Base-by-base conservation (phyloP, 2,329 filamentous ascomycete species). In the Stachybotrys chlorohalonatus region DNA sequence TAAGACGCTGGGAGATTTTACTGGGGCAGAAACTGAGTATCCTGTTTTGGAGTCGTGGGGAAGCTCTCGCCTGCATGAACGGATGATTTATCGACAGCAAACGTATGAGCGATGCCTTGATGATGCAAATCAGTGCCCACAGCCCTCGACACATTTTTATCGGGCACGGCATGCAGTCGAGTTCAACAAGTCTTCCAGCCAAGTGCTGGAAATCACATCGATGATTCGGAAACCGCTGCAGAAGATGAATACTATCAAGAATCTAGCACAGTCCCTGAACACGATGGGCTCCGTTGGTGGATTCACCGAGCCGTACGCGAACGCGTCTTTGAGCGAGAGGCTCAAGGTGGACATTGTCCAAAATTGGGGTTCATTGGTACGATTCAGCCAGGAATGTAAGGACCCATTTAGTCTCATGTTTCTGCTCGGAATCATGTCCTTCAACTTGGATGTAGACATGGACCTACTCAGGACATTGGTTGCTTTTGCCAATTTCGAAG, bases 401-500 rank as follows among this genome's bases (percentile, higher is more conserved):
- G 53, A 59, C 36, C 55, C 52, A 6, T 61, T 62, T 42, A 54
- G 54, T 47, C 54, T 64, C 31, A 63, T 64, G 62, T 64, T 59
- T 15, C 36, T 64, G 5, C 15, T 64, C 47, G 62, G 57, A 1
- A 56, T 55, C 7, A 64, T 64, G 54, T 57, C 62, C 3, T 64
- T 64, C 24, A 56, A 56, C 9, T 30, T 58, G 3, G 58, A 64
- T 39, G 56, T 57, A 1, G 58, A 60, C 5, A 56, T 64, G 50
- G 47, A 56, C 6, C 55, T 64, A 15, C 49, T 64, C 45, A 58
- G 61, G 9, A 57, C 60, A 11, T 31, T 64, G 42, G 47, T 64
- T 11, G 62, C 62, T 3, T 61, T 58, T 48, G 55, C 62, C 1
- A 47, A 62, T 13, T 62, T 64, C 11, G 31, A 55, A 6, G 62